These are phyloP conservation scores for Erucastrum elatum DNA, from an alignment of 345 rosid species.

Conservation along the genomic window DNA sequence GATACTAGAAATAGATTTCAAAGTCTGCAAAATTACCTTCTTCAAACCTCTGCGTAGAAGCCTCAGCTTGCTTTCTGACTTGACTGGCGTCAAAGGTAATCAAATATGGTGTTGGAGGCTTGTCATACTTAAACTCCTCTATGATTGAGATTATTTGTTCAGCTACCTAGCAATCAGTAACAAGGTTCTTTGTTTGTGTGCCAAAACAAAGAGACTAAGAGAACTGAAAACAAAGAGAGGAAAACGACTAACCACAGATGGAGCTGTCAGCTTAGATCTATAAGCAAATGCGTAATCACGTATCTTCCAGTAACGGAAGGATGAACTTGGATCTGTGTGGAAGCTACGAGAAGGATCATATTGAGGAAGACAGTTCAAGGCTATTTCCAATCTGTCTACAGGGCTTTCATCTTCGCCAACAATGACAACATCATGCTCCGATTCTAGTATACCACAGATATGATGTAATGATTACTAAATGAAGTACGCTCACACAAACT, in stretches of 20 bases:
- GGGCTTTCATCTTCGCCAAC: constrained; percentile 67
- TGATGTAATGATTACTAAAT: neutral
- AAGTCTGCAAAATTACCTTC: constrained; percentile 47
- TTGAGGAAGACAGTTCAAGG: constrained; percentile 70
- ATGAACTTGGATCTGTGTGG: constrained; percentile 34
- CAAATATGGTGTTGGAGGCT: constrained; percentile 63
- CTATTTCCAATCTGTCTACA: constrained; percentile 58
- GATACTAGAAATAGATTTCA: neutral
- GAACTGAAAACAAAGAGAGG: neutral
- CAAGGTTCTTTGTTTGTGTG: constrained; percentile 15
- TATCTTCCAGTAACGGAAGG: constrained; percentile 83
- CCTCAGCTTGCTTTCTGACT: constrained; percentile 74
- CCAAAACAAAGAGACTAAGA: neutral
- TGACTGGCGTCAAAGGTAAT: constrained; percentile 59
- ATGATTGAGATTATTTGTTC: constrained; percentile 56
- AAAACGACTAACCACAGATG: constrained; percentile 50
- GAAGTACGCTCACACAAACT: neutral
- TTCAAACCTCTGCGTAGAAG: constrained; percentile 77
- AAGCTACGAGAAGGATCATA: constrained; percentile 56
- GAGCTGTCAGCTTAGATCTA: constrained; percentile 70
- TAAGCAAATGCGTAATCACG: constrained; percentile 85
- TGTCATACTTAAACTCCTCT: constrained; percentile 56
- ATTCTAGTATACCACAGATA: constrained; percentile 43
- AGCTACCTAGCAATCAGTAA: constrained; percentile 57
- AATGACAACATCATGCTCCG: constrained; percentile 51